Percentiles rank a stretch among this genome's conserved stretches.
phyloP scores from a whole-genome alignment of 73 alveolate genomes.

The Urostyla sp. region DNA sequence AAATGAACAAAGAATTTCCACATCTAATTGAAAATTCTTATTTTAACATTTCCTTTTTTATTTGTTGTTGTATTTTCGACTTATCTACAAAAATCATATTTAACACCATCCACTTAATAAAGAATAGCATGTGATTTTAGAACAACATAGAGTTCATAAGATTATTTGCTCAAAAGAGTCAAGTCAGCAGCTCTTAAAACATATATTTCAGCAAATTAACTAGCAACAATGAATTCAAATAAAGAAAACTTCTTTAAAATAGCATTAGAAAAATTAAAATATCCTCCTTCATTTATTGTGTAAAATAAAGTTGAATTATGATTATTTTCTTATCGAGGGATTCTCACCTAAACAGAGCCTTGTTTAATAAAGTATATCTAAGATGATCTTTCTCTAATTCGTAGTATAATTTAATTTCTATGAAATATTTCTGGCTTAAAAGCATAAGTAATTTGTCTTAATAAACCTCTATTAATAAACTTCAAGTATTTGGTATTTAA shows the following conservation, averaged over 20 bases:
- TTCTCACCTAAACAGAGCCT: conserved; percentile 35
- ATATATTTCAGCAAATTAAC: not conserved
- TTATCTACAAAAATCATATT: conserved; percentile 28
- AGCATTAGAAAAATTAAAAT: conserved; percentile 30
- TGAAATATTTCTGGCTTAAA: not conserved
- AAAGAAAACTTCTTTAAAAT: conserved; percentile 29
- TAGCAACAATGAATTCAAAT: conserved; percentile 31
- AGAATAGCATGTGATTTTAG: conserved; percentile 47
- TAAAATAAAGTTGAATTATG: no score
- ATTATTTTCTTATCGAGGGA: no score
- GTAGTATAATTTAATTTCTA: not conserved
- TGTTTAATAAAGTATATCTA: conserved; percentile 1
- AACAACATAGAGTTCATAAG: conserved; percentile 29
- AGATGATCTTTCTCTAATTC: conserved; percentile 17
- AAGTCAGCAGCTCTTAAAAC: conserved; percentile 28
- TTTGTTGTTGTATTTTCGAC: not conserved
- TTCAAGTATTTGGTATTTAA: conserved; percentile 14
- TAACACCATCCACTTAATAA: conserved; percentile 33
- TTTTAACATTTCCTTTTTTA: not conserved
- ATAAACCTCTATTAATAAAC: not conserved
- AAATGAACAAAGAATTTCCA: not conserved
- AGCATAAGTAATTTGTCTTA: not conserved
- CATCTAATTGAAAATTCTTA: not conserved
- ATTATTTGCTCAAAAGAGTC: not conserved
- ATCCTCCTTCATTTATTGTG: conserved; percentile 38